Evolutionary conservation across 176 grass and related monocot species (phyloP), one percentile per base, ranked within the genome.

Genomic region (Triticum dicoccoides): DNA sequence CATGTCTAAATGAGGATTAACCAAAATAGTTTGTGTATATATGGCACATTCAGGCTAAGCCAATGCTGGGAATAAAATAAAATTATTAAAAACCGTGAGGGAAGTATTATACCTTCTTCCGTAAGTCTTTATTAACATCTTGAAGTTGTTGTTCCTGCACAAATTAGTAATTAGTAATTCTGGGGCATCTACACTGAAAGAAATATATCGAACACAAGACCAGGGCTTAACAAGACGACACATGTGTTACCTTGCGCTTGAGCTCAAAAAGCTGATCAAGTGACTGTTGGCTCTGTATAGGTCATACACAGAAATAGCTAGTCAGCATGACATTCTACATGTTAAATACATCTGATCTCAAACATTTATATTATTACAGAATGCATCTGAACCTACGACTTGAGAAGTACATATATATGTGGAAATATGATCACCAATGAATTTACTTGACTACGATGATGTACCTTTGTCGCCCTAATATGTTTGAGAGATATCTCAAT

Each of bases 231-330:
- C 6, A 85, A 85, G 4, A 79, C 4, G 51, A 38, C 27, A 81
- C 34, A n/a, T 25, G 51, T 15, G 29, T 80, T 76, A 95, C 95
- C 95, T 93, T 93, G 64, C 42, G 91, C 85, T 91, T 94, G 45
- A 97, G 95, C 62, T 97, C 95, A 87, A 89, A 91, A 23, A 95
- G 64, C 42, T 95, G 91, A 86, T 97, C 92, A 76, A 91, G 83
- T 86, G 91, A 85, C 61, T 87, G 85, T 27, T 95, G 92, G 61
- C 74, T 93, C 95, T 97, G 92, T 64, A 83, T 25, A 89, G 18
- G 77, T 71, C 44, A 65, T 80, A 68, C 4, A 56, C 9, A 38
- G 47, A 82, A 76, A 41, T 77, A 62, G n/a, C 42, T n/a, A 18
- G 67, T 84, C 65, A 77, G 33, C 3, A 78, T 61, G 59, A 39